A percentile compares a stretch with the other conserved stretches of the same genome.
Conservation (phyloP, 345 rosid species). For the Eucalyptus leucophloia region DNA sequence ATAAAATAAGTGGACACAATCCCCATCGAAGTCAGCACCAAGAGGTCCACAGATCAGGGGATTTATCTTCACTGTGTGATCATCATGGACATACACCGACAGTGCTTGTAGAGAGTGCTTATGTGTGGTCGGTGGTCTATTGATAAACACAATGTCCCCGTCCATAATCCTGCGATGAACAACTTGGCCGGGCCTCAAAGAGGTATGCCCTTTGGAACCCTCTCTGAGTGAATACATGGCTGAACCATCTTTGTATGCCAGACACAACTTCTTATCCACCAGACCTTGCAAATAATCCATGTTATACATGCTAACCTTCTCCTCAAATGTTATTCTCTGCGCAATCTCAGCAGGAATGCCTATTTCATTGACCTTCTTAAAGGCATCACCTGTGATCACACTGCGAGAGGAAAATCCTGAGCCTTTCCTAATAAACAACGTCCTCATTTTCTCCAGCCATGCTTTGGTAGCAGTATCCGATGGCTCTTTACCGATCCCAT, state of each 20-base stretch:
- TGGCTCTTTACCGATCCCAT: constrained; percentile 42
- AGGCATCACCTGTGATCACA: constrained; percentile 93
- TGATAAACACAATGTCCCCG: constrained; percentile 84
- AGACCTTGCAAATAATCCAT: constrained; percentile 45
- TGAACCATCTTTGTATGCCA: constrained; percentile 69
- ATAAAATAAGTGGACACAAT: constrained; percentile 85
- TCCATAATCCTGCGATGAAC: constrained; percentile 88
- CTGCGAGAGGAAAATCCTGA: constrained; percentile 96
- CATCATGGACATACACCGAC: constrained; percentile 83
- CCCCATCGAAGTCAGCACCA: constrained; percentile 98
- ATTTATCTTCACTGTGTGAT: constrained; percentile 88
- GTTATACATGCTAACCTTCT: constrained; percentile 68
- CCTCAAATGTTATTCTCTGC: constrained; percentile 80
- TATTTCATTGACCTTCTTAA: constrained; percentile 62
- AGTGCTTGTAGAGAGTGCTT: constrained; percentile 93
- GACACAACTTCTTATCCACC: constrained; percentile 64
- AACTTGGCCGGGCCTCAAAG: constrained; percentile 68
- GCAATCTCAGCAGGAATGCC: constrained; percentile 87
- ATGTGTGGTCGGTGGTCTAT: constrained; percentile 95
- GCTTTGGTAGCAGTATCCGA: constrained; percentile 63
- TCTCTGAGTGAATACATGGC: constrained; percentile 72
- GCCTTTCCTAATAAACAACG: constrained; percentile 81
- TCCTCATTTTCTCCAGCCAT: constrained; percentile 88
- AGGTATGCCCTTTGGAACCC: constrained; percentile 86
- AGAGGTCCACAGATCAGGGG: constrained; percentile 89